Evolutionary conservation across 2,329 filamentous ascomycete species (phyloP).

Genomic region (Trichophyton schoenleinii): DNA sequence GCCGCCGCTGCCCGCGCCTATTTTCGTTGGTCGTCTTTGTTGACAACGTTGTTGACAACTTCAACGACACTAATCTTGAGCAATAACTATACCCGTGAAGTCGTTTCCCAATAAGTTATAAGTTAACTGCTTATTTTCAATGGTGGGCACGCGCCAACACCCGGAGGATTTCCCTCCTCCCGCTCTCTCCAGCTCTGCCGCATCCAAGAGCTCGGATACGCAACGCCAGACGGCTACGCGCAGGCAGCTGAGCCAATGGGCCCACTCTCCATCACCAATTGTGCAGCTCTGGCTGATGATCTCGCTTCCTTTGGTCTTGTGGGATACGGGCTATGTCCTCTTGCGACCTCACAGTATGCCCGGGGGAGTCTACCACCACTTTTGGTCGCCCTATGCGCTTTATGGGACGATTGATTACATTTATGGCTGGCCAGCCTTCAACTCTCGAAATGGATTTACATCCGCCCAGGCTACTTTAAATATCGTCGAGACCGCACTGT

Average conservation of each 20-base stretch:
- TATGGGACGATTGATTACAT: slow-evolving; percentile 70
- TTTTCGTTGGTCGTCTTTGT: too few relatives aligned
- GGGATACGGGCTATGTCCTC: slow-evolving; percentile 71
- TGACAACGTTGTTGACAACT: too few relatives aligned
- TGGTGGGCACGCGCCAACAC: slow-evolving; percentile 47
- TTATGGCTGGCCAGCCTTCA: slow-evolving; percentile 64
- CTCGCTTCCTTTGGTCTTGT: slow-evolving; percentile 64
- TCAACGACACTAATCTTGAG: too few relatives aligned
- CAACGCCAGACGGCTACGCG: slow-evolving; percentile 15
- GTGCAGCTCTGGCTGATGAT: slow-evolving; percentile 59
- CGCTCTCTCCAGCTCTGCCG: slow-evolving; percentile 17
- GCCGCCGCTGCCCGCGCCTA: too few relatives aligned
- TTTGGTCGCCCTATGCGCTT: slow-evolving; percentile 67
- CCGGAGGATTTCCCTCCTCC: slow-evolving; percentile 37
- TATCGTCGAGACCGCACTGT: slow-evolving; percentile 53
- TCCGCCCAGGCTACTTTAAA: slow-evolving; percentile 61
- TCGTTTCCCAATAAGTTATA: too few relatives aligned
- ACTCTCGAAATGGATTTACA: slow-evolving; percentile 60
- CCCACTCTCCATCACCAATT: slow-evolving; percentile 48
- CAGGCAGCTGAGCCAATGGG: slow-evolving; percentile 28
- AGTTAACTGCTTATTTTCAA: slow-evolving; percentile 15
- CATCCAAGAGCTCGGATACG: slow-evolving; percentile 16
- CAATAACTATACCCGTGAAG: too few relatives aligned
- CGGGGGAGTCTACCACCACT: slow-evolving; percentile 55
- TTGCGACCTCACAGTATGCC: slow-evolving; percentile 71